Evolutionary conservation across 495 filamentous ascomycete genomes (phyloP), one percentile per base, ranked within the genome.

Genomic region (Penicillium mononematosum): DNA sequence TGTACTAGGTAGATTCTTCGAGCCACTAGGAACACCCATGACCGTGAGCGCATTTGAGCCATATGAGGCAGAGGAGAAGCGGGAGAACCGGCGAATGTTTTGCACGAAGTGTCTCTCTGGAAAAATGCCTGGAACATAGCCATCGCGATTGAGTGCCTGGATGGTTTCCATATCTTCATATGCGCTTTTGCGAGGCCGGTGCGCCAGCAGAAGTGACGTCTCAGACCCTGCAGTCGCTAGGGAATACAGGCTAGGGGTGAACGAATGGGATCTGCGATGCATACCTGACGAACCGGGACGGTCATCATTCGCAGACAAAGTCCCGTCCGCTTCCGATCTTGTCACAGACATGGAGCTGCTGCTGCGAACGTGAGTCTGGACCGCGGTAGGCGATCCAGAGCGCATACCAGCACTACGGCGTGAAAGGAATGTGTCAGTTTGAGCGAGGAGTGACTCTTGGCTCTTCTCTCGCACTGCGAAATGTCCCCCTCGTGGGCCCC

Each of bases 21-120:
- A 58, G 5, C 66, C 70, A 17, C 78, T 78, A 43, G 80, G 75
- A 47, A 90, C 83, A 4, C 88, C 88, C 78, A 91, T 82, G 16
- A 90, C 74, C 39, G 83, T 81, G 25, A 91, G 76, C 25, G 91
- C 90, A 56, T 78, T 83, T 4, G 86, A 79, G 1, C 89, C 89
- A 56, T 92, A 92, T 1, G 86, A 85, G 0, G 88, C 89, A 12
- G 88, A 89, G 1, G 89, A 83, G 66, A 90, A 92, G 0, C 88
- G 86, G 70, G 86, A 86, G 62, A 88, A 92, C 34, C 88, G 82
- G 17, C 85, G 77, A 16, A 91, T 83, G 62, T 91, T 92, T 39
- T 82, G 80, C 2, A 89, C 75, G 42, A 92, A 78, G 60, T 89
- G 87, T 45, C 79, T 75, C 16, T 78, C 65, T 1, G 89, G 89